phyloP scores from a whole-genome alignment of 148 eudicot genomes.

The Dianthus caryophyllus region DNA sequence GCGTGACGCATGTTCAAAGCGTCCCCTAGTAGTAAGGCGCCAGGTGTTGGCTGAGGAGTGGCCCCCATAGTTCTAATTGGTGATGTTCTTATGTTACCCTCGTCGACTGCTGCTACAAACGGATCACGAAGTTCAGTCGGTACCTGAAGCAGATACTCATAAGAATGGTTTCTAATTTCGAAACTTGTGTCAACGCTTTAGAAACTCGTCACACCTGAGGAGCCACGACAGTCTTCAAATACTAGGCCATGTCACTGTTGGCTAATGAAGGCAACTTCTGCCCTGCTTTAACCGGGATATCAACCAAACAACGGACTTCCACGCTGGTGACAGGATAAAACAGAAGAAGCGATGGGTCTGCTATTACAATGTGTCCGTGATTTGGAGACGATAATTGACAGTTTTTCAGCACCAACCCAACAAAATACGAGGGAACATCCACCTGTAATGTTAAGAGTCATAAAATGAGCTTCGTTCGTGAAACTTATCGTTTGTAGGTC shows the following conservation, averaged over 20 bases:
- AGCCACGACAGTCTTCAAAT: constrained; percentile 4
- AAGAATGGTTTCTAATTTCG: background rate
- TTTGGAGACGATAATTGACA: constrained; percentile 49
- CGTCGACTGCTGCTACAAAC: constrained; percentile 60
- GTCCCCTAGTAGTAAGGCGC: constrained; percentile 73
- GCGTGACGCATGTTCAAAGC: constrained; percentile 89
- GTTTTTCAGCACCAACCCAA: constrained; percentile 57
- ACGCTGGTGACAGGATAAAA: constrained; percentile 58
- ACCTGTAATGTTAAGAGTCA: constrained; percentile 31
- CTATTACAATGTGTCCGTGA: constrained; percentile 66
- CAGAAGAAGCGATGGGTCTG: constrained; percentile 58
- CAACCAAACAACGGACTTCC: constrained; percentile 61
- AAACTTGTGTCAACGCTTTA: too few species aligned
- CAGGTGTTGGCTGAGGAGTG: constrained; percentile 63
- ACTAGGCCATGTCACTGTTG: constrained; percentile 51
- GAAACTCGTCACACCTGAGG: constrained; percentile 7
- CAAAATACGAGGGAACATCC: constrained; percentile 61
- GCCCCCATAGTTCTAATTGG: constrained; percentile 78
- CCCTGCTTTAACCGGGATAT: constrained; percentile 48
- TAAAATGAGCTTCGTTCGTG: too few species aligned
- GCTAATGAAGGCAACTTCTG: constrained; percentile 61
- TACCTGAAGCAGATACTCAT: constrained; percentile 32
- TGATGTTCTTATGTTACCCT: constrained; percentile 66
- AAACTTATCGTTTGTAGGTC: too few species aligned
- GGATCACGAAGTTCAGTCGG: constrained; percentile 55